These are phyloP conservation scores for Podospora pseudoanserina DNA, from an alignment of 495 filamentous ascomycete species.

Conservation along the genomic window DNA sequence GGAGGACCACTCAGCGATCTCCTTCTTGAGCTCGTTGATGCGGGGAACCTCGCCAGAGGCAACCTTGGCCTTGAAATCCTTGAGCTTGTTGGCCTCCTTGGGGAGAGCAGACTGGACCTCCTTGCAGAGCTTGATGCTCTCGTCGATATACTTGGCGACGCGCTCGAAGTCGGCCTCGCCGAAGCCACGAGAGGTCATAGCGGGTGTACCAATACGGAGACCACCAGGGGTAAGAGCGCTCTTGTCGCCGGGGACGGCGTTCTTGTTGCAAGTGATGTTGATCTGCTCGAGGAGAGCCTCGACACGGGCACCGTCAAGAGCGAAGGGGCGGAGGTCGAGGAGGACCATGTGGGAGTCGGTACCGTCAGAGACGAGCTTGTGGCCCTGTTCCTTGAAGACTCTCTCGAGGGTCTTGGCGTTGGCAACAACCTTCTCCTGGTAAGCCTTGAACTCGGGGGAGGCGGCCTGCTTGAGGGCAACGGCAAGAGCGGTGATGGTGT, in stretches of 20 bases:
- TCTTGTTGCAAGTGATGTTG: slow-evolving; percentile 99
- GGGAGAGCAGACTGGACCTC: slow-evolving; percentile 77
- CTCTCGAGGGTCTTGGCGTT: slow-evolving; percentile 88
- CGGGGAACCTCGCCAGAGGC: slow-evolving; percentile 69
- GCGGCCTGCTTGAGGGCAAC: slow-evolving; percentile 95
- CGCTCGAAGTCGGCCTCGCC: slow-evolving; percentile 89
- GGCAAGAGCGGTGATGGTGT: slow-evolving; percentile 97
- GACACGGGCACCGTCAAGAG: slow-evolving; percentile 88
- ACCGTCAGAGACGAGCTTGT: slow-evolving; percentile 92
- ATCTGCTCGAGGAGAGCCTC: slow-evolving; percentile 96
- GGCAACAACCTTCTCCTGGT: slow-evolving; percentile 87
- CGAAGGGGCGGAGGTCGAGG: slow-evolving; percentile 76
- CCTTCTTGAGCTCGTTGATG: slow-evolving; percentile 79
- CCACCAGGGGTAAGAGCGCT: slow-evolving; percentile 91
- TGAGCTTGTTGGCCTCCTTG: slow-evolving; percentile 97
- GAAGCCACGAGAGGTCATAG: slow-evolving; percentile 94
- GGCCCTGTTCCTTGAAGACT: slow-evolving; percentile 74
- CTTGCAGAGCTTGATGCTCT: slow-evolving; percentile 76
- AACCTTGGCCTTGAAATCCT: slow-evolving; percentile 97
- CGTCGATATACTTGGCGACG: slow-evolving; percentile 85
- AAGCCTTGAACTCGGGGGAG: slow-evolving; percentile 90
- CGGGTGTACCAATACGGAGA: slow-evolving; percentile 92
- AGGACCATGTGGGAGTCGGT: slow-evolving; percentile 99
- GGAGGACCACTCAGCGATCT: slow-evolving; percentile 83
- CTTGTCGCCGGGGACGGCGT: slow-evolving; percentile 96